Conservation (phyloP, 2,329 filamentous ascomycete species). For the Sclerotinia minor region DNA sequence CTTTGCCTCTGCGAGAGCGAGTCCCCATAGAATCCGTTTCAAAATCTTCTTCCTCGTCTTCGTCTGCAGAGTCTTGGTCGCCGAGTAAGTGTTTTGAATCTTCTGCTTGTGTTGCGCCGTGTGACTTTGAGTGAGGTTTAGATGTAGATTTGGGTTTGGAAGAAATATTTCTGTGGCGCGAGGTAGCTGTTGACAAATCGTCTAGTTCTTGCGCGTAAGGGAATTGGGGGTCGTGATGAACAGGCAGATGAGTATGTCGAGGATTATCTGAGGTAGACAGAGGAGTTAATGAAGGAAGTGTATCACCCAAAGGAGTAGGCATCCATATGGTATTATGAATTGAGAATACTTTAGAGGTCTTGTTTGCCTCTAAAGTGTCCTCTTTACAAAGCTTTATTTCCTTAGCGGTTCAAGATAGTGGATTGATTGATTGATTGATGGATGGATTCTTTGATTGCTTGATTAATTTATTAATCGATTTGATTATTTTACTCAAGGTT, state of each 20-base stretch:
- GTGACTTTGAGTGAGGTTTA: background rate
- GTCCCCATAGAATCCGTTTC: constrained; percentile 40
- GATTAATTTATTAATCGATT: constrained; percentile 4
- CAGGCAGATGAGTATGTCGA: constrained; percentile 34
- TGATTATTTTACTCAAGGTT: background rate
- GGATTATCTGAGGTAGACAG: constrained; percentile 32
- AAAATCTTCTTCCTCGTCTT: constrained; percentile 35
- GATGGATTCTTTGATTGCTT: background rate
- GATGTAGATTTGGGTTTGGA: constrained; percentile 17
- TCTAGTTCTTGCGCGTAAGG: constrained; percentile 41
- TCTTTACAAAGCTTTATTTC: constrained; percentile 17
- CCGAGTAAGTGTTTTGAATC: constrained; percentile 36
- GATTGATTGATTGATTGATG: background rate
- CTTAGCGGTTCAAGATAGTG: constrained; percentile 11
- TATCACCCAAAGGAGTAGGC: constrained; percentile 45
- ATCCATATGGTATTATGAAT: constrained; percentile 44
- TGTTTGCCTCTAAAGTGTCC: constrained; percentile 39
- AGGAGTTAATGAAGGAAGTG: constrained; percentile 40
- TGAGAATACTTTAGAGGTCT: constrained; percentile 36
- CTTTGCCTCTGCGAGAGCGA: constrained; percentile 34
- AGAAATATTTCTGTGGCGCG: constrained; percentile 32
- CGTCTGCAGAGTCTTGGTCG: constrained; percentile 30
- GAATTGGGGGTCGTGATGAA: constrained; percentile 39
- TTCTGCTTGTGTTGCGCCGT: constrained; percentile 26
- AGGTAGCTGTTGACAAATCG: constrained; percentile 31